Evolutionary conservation across 805 yeast genomes (phyloP).

Genomic region (Kazachstania taianensis): DNA sequence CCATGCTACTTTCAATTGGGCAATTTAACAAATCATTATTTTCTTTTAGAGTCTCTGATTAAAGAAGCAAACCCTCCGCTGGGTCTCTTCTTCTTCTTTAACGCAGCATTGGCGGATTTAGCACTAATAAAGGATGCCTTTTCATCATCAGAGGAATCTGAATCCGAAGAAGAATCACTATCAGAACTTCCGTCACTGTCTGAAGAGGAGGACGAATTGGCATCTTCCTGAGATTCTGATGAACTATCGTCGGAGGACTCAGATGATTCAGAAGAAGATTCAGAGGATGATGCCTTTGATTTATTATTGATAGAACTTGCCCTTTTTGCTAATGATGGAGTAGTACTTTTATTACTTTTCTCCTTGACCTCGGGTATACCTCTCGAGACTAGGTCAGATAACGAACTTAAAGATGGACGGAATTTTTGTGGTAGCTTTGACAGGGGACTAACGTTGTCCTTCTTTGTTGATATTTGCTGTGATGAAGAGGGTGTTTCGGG

Average conservation of each 20-base stretch:
- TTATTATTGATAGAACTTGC: not conserved
- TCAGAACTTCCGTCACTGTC: constrained; percentile 9
- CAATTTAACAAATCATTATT: no score
- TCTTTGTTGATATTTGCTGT: not conserved
- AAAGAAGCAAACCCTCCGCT: constrained; percentile 40
- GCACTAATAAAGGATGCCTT: constrained; percentile 34
- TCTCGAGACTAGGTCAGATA: constrained; percentile 49
- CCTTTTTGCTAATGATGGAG: constrained; percentile 1
- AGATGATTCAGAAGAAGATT: not conserved
- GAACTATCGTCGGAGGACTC: not conserved
- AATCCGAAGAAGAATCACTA: constrained; percentile 14
- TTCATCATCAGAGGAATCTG: constrained; percentile 16
- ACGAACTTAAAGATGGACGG: constrained; percentile 38
- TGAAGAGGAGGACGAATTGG: constrained; percentile 6
- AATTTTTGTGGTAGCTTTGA: constrained; percentile 21
- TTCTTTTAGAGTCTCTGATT: constrained; percentile 36
- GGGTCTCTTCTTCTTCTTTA: constrained; percentile 29
- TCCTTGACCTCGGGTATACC: constrained; percentile 64
- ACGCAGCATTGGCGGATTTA: constrained; percentile 34
- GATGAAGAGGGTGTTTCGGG: not conserved
- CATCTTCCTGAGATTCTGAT: constrained; percentile 1
- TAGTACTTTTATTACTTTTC: constrained; percentile 10
- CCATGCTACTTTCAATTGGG: no score
- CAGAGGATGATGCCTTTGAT: not conserved
- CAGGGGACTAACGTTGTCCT: constrained; percentile 7